Evolutionary conservation across 345 rosid genomes (phyloP), one percentile per base, ranked within the genome.

Genomic region (Punica granatum): DNA sequence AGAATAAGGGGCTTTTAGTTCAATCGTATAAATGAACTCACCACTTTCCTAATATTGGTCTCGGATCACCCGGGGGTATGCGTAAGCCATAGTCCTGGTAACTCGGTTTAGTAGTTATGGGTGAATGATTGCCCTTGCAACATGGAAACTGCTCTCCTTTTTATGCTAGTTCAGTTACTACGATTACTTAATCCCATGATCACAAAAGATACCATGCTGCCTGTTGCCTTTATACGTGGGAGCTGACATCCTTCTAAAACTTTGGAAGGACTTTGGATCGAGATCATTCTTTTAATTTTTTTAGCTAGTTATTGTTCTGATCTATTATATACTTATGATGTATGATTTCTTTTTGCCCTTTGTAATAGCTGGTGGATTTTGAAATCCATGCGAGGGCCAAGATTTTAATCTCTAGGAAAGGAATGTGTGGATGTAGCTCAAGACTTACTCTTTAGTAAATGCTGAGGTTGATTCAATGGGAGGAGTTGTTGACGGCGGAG

Each of bases 381-480:
- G n/a, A 21, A 31, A 19, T 34, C 42, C 65, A 14, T 36, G 12
- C 21, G 28, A 62, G 13, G 18, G 42, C 65, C 14, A 62, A 39
- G 28, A n/a, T 34, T 62, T 21, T 62, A 62, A 1, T 3, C 42
- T 23, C 25, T 34, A 33, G 19, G 82, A 63, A 68, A 76, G 84
- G 83, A 83, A 91, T 88, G 96, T 87, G 85, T 88, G 97, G 85
- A 83, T 78, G 85, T 77, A 80, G 84, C 70, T 79, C 84, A 66
- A 85, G 77, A 73, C 76, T 81, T 80, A 77, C 71, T 76, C 72
- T 76, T 78, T 85, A 74, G 89, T 92, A 92, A 86, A 90, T 92
- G 97, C 99, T 82, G 99, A 95, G 83, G 90, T 87, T 83, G 98
- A 90, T 84, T 92, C 96, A 86, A 95, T 95, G 99, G 98, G 98